Percentiles rank a stretch among this genome's conserved stretches.
Conservation (phyloP, 2,329 filamentous ascomycete species). For the Botryotinia globosa region DNA sequence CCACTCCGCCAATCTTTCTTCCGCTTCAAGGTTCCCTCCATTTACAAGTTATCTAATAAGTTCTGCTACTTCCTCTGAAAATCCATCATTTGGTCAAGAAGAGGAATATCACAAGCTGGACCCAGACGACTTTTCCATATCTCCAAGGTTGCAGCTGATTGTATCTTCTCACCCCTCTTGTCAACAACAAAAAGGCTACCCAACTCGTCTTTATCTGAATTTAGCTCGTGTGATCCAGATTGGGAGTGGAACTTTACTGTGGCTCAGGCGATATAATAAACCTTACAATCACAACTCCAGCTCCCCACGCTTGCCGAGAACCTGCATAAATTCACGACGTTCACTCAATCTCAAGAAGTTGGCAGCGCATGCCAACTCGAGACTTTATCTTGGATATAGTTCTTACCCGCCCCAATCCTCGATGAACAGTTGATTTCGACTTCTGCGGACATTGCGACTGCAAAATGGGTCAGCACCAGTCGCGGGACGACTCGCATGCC, state of each 20-base stretch:
- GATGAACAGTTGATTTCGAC: conserved; percentile 33
- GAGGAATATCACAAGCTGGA: conserved; percentile 13
- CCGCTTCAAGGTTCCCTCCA: not conserved
- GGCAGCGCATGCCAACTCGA: conserved; percentile 6
- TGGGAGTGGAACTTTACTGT: conserved; percentile 18
- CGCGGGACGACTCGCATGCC: conserved; percentile 34
- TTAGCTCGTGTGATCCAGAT: conserved; percentile 28
- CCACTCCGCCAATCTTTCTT: not conserved
- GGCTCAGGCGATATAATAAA: conserved; percentile 21
- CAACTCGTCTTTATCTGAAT: conserved; percentile 25
- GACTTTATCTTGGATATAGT: conserved; percentile 19
- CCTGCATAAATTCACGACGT: conserved; percentile 31
- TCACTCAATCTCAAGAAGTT: conserved; percentile 21
- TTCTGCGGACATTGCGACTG: conserved; percentile 30
- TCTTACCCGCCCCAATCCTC: conserved; percentile 19
- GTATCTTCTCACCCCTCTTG: conserved; percentile 9
- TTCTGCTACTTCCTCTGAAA: not conserved
- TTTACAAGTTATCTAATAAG: not conserved
- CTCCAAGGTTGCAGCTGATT: conserved; percentile 29
- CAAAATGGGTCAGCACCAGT: conserved; percentile 38
- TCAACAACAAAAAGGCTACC: conserved; percentile 8
- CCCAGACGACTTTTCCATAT: conserved; percentile 30
- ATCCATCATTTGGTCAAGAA: not conserved
- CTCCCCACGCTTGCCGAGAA: conserved; percentile 34
- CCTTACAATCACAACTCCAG: conserved; percentile 22